Conservation (phyloP, 345 rosid genomes). For the Aquilaria sinensis region DNA sequence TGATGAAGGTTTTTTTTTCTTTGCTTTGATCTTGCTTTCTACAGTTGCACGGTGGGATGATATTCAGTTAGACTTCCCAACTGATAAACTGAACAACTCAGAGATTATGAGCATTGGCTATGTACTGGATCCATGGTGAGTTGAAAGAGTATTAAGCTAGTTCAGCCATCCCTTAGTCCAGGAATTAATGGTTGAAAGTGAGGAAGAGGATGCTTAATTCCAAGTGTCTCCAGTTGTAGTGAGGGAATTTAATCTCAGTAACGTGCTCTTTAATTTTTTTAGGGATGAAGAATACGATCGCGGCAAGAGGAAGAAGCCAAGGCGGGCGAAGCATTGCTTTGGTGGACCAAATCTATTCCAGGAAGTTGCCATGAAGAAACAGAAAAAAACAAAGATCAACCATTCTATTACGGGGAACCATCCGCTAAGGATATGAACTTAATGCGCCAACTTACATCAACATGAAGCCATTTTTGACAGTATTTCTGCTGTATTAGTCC, state of each 20-base stretch:
- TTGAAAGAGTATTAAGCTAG: background rate
- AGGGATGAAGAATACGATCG: constrained; percentile 97
- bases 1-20: constrained; percentile 3
- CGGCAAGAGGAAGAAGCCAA: constrained; percentile 84
- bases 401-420: constrained; percentile 27
- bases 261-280: constrained; percentile 7
- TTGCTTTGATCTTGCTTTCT: constrained; percentile 14
- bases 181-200: background rate
- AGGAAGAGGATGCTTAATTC: background rate
- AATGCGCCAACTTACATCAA: background rate
- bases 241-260: background rate
- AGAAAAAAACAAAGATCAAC: constrained; percentile 33
- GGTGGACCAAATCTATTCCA: constrained; percentile 80
- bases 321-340: constrained; percentile 30
- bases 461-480: constrained; percentile 12
- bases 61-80: constrained; percentile 25
- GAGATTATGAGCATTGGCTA: constrained; percentile 46
- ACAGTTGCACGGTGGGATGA: constrained; percentile 88
- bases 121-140: constrained; percentile 89
- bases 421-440: constrained; percentile 52
- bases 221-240: background rate
- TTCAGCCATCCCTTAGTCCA: background rate
- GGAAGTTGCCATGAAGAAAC: constrained; percentile 40
- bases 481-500: constrained; percentile 11
- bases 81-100: constrained; percentile 24